Percentiles rank a stretch among this genome's conserved stretches.
These are phyloP conservation scores for Rhizopogon rudus DNA, from an alignment of 768 basidiomycete species.

Conservation along the genomic window DNA sequence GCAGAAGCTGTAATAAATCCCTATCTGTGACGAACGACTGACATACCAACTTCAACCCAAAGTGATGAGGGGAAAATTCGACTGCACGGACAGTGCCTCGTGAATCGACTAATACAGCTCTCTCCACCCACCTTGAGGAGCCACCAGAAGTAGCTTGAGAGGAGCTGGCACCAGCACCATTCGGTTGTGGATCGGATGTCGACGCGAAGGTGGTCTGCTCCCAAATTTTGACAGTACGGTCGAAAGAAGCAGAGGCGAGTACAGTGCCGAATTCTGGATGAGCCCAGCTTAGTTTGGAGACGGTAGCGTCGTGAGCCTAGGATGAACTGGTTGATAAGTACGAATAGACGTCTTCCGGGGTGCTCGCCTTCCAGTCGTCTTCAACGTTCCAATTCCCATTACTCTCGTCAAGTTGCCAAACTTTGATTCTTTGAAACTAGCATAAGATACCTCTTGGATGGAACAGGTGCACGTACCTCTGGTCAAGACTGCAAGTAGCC, in stretches of 20 bases:
- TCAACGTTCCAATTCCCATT: slow-evolving; percentile 74
- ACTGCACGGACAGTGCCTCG: slow-evolving; percentile 81
- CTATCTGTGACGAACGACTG: neutral
- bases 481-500: slow-evolving; percentile 80
- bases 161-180: slow-evolving; percentile 14
- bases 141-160: slow-evolving; percentile 16
- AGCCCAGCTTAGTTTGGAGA: slow-evolving; percentile 83
- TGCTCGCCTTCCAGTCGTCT: slow-evolving; percentile 86
- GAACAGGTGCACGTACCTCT: slow-evolving; percentile 43
- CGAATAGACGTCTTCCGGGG: neutral
- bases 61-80: slow-evolving; percentile 84
- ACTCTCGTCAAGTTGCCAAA: slow-evolving; percentile 74
- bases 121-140: slow-evolving; percentile 62
- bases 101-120: slow-evolving; percentile 74
- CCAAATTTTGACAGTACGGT: slow-evolving; percentile 92
- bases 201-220: slow-evolving; percentile 49
- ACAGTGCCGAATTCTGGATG: slow-evolving; percentile 90
- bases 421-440: slow-evolving; percentile 58
- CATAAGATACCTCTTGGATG: slow-evolving; percentile 5
- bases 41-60: slow-evolving; percentile 83
- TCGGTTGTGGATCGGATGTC: slow-evolving; percentile 21
- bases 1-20: neutral
- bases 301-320: slow-evolving; percentile 92
- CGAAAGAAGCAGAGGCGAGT: slow-evolving; percentile 84
- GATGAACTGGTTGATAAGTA: neutral